Base-by-base conservation (phyloP, 495 filamentous ascomycete species). In the Trichocladium uniseriatum region DNA sequence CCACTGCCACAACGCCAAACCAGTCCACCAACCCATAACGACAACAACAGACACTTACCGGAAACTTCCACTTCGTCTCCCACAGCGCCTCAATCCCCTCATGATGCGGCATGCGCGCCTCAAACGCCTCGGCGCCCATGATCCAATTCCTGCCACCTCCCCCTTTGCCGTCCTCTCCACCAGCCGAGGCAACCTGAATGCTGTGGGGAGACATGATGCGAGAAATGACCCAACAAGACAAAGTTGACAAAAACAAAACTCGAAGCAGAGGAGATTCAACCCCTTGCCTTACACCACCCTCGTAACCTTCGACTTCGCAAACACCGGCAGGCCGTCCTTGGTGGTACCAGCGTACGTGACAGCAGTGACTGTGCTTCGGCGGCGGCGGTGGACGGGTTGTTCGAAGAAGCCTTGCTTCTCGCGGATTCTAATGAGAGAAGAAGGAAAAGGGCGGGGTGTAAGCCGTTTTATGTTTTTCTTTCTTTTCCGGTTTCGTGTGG, bases 21-120 rank as follows among this genome's bases (percentile, higher is more conserved):
- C 27, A 29, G 10, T 29, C 5, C 10, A 11, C 7, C 11, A 11
- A 11, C 7, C 13, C 5, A 32, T 5, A 10, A 11, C 31, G 31
- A 2, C 31, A 14, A 3, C 1, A 24, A 13, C 7, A 11, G 18
- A 1, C 7, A 57, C 62, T 55, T 51, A 85, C 83, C 4, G 79
- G 80, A 49, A 79, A 73, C 65, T 81, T 80, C 86, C 84, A 91
- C 64, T 87, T 87, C 4, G 80, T 81, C 66, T 88, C 83, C 86
- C 86, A 91, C 36, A 91, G 67, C 29, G 79, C 77, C 62, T 80
- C 70, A 59, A 86, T 82, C 18, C 78, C 80, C n/a, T 81, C 74
- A 55, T 89, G 82, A 62, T 90, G 86, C 15, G 65, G 62, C 71
- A 74, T 72, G 7, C 63, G 54, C 9, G 54, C 55, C 48, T 71